phyloP scores from a whole-genome alignment of 306 rosid genomes.

The Amphicarpaea edgeworthii region DNA sequence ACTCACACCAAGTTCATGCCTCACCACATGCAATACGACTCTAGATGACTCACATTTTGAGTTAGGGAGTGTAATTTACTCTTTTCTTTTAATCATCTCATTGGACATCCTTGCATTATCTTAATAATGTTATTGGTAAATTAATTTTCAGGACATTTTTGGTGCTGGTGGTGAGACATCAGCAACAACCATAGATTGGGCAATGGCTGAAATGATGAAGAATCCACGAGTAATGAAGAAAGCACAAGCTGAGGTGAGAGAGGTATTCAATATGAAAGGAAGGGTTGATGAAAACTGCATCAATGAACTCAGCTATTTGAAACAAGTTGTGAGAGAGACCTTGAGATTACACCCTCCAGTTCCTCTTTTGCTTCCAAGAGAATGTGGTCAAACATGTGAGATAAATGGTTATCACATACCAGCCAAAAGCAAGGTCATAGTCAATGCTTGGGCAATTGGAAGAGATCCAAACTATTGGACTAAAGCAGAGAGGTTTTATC shows the following conservation, averaged over 20 bases:
- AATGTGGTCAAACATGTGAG: constrained; percentile 38
- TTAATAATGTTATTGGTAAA: neutral
- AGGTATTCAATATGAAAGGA: neutral
- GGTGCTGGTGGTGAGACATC: constrained; percentile 55
- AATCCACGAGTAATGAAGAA: neutral
- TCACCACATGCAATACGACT: no score
- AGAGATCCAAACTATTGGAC: constrained; percentile 50
- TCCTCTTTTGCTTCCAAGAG: constrained; percentile 49
- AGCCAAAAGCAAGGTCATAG: constrained; percentile 26
- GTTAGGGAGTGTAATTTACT: no score
- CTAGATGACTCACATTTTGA: no score
- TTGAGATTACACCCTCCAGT: constrained; percentile 49
- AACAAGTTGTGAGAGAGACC: constrained; percentile 50
- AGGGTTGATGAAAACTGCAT: constrained; percentile 34
- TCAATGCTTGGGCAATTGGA: constrained; percentile 50
- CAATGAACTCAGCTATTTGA: constrained; percentile 49
- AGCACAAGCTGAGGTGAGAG: constrained; percentile 31
- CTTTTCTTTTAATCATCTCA: no score
- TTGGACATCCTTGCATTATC: neutral
- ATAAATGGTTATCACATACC: constrained; percentile 50
- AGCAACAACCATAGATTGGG: constrained; percentile 46
- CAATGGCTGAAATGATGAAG: constrained; percentile 44
- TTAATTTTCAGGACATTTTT: constrained; percentile 38
- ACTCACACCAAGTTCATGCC: no score
- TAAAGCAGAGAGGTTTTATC: constrained; percentile 43